These are phyloP conservation scores for Nannochloropsis salina DNA, from an alignment of 108 stramenopile species.

Conservation along the genomic window DNA sequence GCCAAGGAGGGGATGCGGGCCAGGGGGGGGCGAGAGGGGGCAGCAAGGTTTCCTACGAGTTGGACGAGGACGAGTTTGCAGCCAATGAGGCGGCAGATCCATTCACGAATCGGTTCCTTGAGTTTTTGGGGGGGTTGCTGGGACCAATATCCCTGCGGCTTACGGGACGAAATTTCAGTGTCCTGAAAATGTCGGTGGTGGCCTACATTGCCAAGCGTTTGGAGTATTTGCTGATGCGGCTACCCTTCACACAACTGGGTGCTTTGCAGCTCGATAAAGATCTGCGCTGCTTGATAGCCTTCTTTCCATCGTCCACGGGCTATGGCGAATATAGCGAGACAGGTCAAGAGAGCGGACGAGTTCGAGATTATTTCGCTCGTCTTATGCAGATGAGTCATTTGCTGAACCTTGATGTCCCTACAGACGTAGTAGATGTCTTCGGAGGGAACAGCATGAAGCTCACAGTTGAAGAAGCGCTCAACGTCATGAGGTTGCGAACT, in stretches of 20 bases:
- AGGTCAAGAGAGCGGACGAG: background rate
- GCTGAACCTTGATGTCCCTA: conserved; percentile 3
- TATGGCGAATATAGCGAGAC: no score
- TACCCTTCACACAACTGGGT: conserved; percentile 39
- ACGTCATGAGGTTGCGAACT: background rate
- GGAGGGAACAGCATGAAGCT: background rate
- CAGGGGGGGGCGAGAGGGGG: conserved; percentile 25
- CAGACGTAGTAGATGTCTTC: background rate
- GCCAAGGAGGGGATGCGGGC: background rate
- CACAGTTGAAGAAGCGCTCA: background rate
- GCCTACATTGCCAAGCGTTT: conserved; percentile 37
- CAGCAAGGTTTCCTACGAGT: conserved; percentile 34
- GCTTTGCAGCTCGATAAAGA: conserved; percentile 47
- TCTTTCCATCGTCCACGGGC: conserved; percentile 13
- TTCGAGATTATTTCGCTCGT: conserved; percentile 38
- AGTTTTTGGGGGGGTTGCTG: conserved; percentile 25
- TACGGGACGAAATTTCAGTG: conserved; percentile 10
- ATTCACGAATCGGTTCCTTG: conserved; percentile 26
- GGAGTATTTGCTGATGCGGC: conserved; percentile 34
- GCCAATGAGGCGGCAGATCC: conserved; percentile 44
- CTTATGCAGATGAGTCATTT: conserved; percentile 32
- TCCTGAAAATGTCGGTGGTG: conserved; percentile 31
- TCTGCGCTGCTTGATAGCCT: conserved; percentile 35
- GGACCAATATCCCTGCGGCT: background rate
- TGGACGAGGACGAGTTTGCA: conserved; percentile 42